Base-by-base conservation (phyloP, 2,329 filamentous ascomycete genomes). In the Aureobasidium sp. region DNA sequence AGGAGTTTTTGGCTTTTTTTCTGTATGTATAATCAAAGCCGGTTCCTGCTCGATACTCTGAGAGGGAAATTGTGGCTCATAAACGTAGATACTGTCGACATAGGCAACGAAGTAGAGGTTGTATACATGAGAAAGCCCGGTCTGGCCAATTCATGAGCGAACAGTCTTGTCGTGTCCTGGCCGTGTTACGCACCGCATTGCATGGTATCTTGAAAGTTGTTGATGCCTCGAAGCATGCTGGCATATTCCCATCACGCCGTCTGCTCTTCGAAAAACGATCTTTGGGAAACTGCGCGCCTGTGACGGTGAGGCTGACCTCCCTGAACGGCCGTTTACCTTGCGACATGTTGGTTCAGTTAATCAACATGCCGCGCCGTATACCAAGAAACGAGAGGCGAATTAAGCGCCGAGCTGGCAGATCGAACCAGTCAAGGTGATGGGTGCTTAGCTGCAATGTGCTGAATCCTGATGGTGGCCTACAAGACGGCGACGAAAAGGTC, bases 61-160 rank as follows among this genome's bases (percentile, higher is more conserved):
- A 36, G 72, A 68, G 0, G 78, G 77, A 63, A 76, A 80, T 12
- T 65, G 70, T 31, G 79, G 79, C 56, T 74, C 67, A 63, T 77
- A 79, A 36, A 80, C 71, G 57, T 75, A 70, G 11, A 81, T 72
- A 1, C 69, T 64, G 55, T 72, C 67, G 22, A 66, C 69, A 62
- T 73, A 75, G 14, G 77, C 78, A n/a, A 80, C 70, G 60, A 80
- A 79, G 67, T 77, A 80, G n/a, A 80, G 71, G 62, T 81, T 80
- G 68, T 76, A 72, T 2, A 67, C 65, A 55, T 76, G 74, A 17
- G 79, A 80, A 14, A 81, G 70, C 6, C 71, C 78, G 17, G 78
- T 80, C 72, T 75, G 45, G 53, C 12, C 39, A 58, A 39, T 29
- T 41, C 55, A 53, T 52, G 61, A 58, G 60, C 37, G 45, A 59